Evolutionary conservation across 2,329 filamentous ascomycete genomes (phyloP), one percentile per base, ranked within the genome.

Genomic region (Scedosporium minutisporum): DNA sequence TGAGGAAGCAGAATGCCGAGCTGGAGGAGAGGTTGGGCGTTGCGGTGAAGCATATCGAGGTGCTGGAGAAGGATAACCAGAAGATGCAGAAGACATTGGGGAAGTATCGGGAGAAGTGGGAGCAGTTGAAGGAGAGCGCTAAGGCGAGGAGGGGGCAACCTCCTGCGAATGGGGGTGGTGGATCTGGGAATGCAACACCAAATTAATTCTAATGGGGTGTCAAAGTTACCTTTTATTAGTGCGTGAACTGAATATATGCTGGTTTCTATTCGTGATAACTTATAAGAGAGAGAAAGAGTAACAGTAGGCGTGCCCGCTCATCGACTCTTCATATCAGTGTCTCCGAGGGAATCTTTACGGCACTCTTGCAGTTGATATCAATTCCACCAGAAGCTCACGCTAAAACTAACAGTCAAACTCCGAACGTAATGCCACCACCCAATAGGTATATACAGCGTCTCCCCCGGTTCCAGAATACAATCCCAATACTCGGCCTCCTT

Each of bases 371-470:
- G 29, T 12, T 59, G 33, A 12, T n/a, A 33, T 42, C 27, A 83
- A 66, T 90, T 89, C 89, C 91, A 99, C 95, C 95, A 99, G 71
- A 97, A 97, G 71, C 92, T 97, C 12, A 97, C 92, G 67, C 93
- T 97, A 70, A 96, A 93, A 71, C 93, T 96, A 21, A 90, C 85
- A 63, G 86, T 91, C 69, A 97, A 72, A 59, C 91, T 91, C 64
- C 90, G 82, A 3, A 97, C 90, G 74, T 97, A 97, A 78, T 99
- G 95, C 95, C 95, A 99, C 93, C 95, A 99, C 0, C 93, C 95
- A 4, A 91, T 82, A 0, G 95, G 95, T 61, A 99, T 90, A 71
- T 96, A 95, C 61, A 99, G 72, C 66, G 87, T 89, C 61, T 99
- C 92, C 0, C 93, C 95, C 0, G 89, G 88, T 33, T 82, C 84